These are phyloP conservation scores for Abelmoschus esculentus DNA, from an alignment of 345 rosid species.

Conservation along the genomic window DNA sequence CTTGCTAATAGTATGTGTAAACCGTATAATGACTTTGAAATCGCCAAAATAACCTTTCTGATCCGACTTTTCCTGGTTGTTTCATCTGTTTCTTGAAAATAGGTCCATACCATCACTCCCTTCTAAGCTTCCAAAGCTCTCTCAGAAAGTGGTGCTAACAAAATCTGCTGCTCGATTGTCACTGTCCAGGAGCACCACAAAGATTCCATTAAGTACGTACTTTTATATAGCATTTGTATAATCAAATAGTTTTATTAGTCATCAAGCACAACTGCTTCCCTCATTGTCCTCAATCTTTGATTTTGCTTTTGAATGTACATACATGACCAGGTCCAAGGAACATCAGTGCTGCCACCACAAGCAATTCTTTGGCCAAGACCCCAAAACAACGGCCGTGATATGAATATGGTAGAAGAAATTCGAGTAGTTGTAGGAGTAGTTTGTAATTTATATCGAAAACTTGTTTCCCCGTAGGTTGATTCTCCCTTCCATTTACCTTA, in stretches of 20 bases:
- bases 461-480: background rate
- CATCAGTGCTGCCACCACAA: constrained; percentile 6
- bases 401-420: background rate
- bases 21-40: background rate
- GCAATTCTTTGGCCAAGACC: constrained; percentile 27
- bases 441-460: constrained; percentile 8
- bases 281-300: background rate
- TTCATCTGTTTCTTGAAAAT: constrained; percentile 8
- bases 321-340: constrained; percentile 39
- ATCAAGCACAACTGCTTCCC: background rate
- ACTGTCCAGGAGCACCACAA: constrained; percentile 44
- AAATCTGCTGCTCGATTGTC: constrained; percentile 45
- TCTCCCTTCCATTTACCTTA: constrained; percentile 4
- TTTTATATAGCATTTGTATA: background rate
- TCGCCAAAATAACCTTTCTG: background rate
- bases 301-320: background rate
- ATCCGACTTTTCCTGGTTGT: constrained; percentile 1
- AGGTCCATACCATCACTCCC: constrained; percentile 26
- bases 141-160: constrained; percentile 34
- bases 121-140: constrained; percentile 59
- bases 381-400: constrained; percentile 32
- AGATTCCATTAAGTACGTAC: constrained; percentile 45
- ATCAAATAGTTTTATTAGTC: background rate
- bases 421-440: background rate
- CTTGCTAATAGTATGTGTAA: background rate